phyloP scores from a whole-genome alignment of 495 filamentous ascomycete genomes.

The Sporormia fimetaria region DNA sequence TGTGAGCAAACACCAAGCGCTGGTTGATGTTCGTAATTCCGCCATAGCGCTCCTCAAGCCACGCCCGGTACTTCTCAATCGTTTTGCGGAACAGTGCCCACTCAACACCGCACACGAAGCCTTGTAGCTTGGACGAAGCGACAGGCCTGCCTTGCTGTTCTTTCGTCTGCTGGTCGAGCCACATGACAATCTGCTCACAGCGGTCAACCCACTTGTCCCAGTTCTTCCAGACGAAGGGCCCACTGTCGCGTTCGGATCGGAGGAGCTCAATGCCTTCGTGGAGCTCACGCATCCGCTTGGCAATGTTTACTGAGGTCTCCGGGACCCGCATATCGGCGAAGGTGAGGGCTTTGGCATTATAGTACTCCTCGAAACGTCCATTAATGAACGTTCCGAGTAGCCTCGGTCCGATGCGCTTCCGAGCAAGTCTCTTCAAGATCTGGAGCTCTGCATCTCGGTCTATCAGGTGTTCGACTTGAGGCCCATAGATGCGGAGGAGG shows the following conservation, averaged over 20 bases:
- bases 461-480: slow-evolving; percentile 91
- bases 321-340: slow-evolving; percentile 65
- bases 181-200: slow-evolving; percentile 63
- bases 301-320: slow-evolving; percentile 80
- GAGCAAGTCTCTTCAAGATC: slow-evolving; percentile 73
- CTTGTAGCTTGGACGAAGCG: slow-evolving; percentile 53
- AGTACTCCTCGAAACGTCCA: slow-evolving; percentile 92
- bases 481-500: slow-evolving; percentile 84
- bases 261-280: slow-evolving; percentile 87
- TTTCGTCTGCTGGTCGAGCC: slow-evolving; percentile 60
- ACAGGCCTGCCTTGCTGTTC: slow-evolving; percentile 31
- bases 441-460: slow-evolving; percentile 82
- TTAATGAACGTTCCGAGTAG: slow-evolving; percentile 91
- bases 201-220: slow-evolving; percentile 92
- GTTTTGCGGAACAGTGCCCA: slow-evolving; percentile 68
- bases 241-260: slow-evolving; percentile 60
- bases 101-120: slow-evolving; percentile 70
- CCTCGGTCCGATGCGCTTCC: slow-evolving; percentile 85
- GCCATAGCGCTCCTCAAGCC: slow-evolving; percentile 62
- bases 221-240: slow-evolving; percentile 76
- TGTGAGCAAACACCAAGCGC: slow-evolving; percentile 85
- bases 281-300: slow-evolving; percentile 95
- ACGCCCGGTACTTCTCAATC: slow-evolving; percentile 67
- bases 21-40: slow-evolving; percentile 53
- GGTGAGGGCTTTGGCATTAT: slow-evolving; percentile 69